These are phyloP conservation scores for Orbilia brochopaga DNA, from an alignment of 2,329 filamentous ascomycete species.

Conservation along the genomic window DNA sequence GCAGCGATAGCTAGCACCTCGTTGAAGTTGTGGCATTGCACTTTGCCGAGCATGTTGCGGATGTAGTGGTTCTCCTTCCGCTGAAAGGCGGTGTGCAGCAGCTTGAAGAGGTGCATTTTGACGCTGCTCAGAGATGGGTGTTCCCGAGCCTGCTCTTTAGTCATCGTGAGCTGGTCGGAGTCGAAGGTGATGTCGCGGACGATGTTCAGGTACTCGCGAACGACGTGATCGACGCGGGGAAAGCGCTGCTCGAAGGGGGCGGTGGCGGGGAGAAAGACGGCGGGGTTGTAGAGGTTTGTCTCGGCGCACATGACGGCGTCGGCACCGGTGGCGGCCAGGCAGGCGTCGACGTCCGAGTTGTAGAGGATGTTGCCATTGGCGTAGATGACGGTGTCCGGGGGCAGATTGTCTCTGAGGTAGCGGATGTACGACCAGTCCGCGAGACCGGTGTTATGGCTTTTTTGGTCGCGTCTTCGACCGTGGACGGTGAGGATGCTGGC, in stretches of 20 bases:
- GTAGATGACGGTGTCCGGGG: conserved; percentile 87
- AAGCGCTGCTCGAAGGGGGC: conserved; percentile 77
- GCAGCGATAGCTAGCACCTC: conserved; percentile 77
- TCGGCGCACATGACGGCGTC: conserved; percentile 97
- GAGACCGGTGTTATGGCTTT: conserved; percentile 90
- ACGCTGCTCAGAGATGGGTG: conserved; percentile 75
- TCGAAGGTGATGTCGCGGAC: conserved; percentile 61
- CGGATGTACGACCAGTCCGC: conserved; percentile 89
- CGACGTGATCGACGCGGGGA: conserved; percentile 84
- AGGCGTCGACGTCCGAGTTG: conserved; percentile 75
- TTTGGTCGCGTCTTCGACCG: conserved; percentile 85
- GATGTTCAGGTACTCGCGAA: conserved; percentile 88
- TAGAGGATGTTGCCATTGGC: conserved; percentile 94
- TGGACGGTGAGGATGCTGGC: conserved; percentile 94
- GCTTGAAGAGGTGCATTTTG: conserved; percentile 91
- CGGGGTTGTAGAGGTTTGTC: conserved; percentile 89
- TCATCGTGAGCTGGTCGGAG: conserved; percentile 20
- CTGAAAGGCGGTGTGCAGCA: conserved; percentile 80
- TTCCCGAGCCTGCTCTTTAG: conserved; percentile 56
- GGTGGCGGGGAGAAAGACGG: conserved; percentile 77
- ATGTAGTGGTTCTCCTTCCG: conserved; percentile 73
- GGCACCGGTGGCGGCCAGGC: conserved; percentile 80
- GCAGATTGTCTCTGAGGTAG: conserved; percentile 81
- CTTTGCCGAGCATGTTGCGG: conserved; percentile 78
- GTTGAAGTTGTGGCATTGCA: conserved; percentile 71